phyloP scores from a whole-genome alignment of 1,139 yeast genomes.

The Yamadazyma oceani region DNA sequence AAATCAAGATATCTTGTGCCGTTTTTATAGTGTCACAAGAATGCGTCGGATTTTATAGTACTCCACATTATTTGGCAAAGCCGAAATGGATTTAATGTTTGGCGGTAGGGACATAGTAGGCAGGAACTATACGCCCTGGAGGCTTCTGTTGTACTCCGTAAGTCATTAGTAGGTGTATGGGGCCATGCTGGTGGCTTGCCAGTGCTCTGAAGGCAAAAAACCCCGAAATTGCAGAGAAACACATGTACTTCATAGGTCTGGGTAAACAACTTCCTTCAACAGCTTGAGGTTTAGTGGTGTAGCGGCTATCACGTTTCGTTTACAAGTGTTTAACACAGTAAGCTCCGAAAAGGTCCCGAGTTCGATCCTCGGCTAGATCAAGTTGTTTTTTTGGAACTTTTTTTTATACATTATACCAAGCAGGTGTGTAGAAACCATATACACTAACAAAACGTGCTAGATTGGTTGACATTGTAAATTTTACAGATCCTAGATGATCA shows the following conservation, averaged over 20 bases:
- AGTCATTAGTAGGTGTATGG: no score
- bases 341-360: constrained; percentile 36
- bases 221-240: no score
- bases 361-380: constrained; percentile 37
- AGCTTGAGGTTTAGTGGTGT: constrained; percentile 29
- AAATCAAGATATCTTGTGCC: no score
- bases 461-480: no score
- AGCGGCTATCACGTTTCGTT: constrained; percentile 36
- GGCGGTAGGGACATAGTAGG: no score
- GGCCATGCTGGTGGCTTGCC: no score
- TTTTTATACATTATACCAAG: not conserved
- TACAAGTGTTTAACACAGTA: constrained; percentile 27
- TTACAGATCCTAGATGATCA: no score
- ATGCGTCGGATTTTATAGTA: not conserved
- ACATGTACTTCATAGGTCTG: not conserved
- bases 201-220: no score
- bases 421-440: not conserved
- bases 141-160: no score
- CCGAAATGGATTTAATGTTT: no score
- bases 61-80: not conserved
- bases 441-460: not conserved
- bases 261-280: not conserved
- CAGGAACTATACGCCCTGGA: no score
- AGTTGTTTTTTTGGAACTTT: constrained; percentile 14
- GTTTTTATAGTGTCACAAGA: not conserved